Base-by-base conservation (phyloP, 345 rosid species). In the Turritis glabra region DNA sequence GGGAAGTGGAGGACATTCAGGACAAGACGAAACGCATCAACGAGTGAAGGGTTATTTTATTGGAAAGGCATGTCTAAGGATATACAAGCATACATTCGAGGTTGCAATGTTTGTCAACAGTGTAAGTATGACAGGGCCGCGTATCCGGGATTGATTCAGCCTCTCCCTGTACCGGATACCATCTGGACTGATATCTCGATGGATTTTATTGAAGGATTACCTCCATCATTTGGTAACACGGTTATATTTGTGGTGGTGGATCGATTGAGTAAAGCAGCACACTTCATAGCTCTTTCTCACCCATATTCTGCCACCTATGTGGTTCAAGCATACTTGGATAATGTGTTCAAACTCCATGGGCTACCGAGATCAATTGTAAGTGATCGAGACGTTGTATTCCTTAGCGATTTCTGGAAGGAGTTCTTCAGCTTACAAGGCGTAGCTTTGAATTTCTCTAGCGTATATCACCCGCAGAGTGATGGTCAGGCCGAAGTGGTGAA, bases 1-100 rank as follows among this genome's bases (percentile, higher is more conserved):
- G 1, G 8, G 35, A 5, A 5, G 3, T 5, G 35, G 35, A 3
- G 35, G 35, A 0, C 35, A 32, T 5, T 32, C 35, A 3, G 35
- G 35, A 3, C 5, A 0, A 5, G 35, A 32, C 5, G 35, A 3
- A 0, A 32, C 35, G 0, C 1, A 5, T 5, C 35, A 32, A 7
- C 3, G 8, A 5, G 35, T 32, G 8, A 32, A 5, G 7, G 8
- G 35, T 7, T 32, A 1, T 32, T 43, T 5, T 43, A 15, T n/a
- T 43, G 48, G 48, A 43, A 43, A 0, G 48, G 48, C 0, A 15
- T 14, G 48, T 0, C 8, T 0, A 43, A 43, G 3, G 48, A 43
- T 1, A 15, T 43, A 1, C 48, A 43, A 2, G 0, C 8, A 0
- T 43, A 4, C 2, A 43, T 15, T 0, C 0, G 48, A 0, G 1